These are phyloP conservation scores for Eucalyptus sp. DNA, from an alignment of 345 rosid species.

Conservation along the genomic window DNA sequence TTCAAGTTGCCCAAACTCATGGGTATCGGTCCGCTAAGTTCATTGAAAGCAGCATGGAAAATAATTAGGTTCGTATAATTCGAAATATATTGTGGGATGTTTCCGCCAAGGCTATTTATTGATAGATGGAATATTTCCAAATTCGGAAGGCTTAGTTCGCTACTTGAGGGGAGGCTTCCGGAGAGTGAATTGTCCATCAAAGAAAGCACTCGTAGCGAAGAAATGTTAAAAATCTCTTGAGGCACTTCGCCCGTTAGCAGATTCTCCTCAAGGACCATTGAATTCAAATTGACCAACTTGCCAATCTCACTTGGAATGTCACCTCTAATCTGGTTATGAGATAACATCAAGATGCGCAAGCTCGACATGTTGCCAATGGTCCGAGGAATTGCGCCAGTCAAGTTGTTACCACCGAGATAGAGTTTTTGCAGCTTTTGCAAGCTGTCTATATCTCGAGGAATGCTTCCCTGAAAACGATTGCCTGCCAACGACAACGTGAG, in stretches of 20 bases:
- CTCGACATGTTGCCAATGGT: neutral
- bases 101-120: neutral
- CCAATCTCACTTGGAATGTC: neutral
- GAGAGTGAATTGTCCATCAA: neutral
- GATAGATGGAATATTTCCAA: neutral
- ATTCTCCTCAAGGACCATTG: neutral
- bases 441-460: neutral
- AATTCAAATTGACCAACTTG: neutral
- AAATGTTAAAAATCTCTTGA: neutral
- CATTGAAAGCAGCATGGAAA: neutral
- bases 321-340: neutral
- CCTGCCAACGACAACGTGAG: neutral
- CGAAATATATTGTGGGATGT: neutral
- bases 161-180: neutral
- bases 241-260: neutral
- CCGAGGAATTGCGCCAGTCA: neutral
- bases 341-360: neutral
- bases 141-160: neutral
- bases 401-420: neutral
- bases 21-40: neutral
- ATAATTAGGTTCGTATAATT: neutral
- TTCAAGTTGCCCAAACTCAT: neutral
- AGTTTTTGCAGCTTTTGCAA: neutral
- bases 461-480: neutral
- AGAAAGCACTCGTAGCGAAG: neutral